phyloP scores from a whole-genome alignment of 1,284 basidiomycete genomes.

The Tremellales sp. region DNA sequence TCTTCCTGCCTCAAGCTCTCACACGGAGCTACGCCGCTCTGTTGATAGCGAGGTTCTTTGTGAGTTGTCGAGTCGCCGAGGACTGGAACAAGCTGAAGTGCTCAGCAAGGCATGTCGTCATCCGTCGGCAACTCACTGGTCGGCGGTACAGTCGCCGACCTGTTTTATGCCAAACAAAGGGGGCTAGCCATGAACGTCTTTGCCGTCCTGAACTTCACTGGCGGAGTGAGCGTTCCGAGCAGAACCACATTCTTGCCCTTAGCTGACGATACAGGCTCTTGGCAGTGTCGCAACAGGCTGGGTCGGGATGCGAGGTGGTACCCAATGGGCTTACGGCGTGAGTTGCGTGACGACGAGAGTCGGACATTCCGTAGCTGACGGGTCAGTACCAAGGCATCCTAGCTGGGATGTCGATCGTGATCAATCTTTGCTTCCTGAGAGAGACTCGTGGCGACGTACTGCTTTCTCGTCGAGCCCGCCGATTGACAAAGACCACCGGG shows the following conservation, averaged over 20 bases:
- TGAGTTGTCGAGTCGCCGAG: too few relatives aligned
- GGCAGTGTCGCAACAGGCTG: slow-evolving; percentile 27
- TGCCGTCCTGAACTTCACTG: slow-evolving; percentile 42
- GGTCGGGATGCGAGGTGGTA: slow-evolving; percentile 25
- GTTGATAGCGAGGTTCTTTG: slow-evolving; percentile 41
- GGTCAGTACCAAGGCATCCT: slow-evolving; percentile 25
- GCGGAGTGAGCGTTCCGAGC: slow-evolving; percentile 28
- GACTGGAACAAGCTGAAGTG: too few relatives aligned
- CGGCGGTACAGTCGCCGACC: slow-evolving; percentile 45
- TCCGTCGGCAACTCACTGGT: slow-evolving; percentile 41
- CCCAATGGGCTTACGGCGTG: slow-evolving; percentile 41
- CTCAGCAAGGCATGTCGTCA: slow-evolving; percentile 34
- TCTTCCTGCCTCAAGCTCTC: slow-evolving; percentile 45
- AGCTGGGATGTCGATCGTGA: slow-evolving; percentile 23
- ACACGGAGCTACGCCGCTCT: slow-evolving; percentile 35
- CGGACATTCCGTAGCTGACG: neutral
- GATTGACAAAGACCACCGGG: slow-evolving; percentile 46
- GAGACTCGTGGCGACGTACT: slow-evolving; percentile 51
- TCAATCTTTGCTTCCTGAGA: slow-evolving; percentile 39
- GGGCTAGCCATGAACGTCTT: slow-evolving; percentile 50
- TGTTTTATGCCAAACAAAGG: slow-evolving; percentile 39
- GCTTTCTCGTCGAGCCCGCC: slow-evolving; percentile 43
- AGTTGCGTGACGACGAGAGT: slow-evolving; percentile 5
- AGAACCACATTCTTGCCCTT: neutral
- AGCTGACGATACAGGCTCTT: slow-evolving; percentile 9